Base-by-base conservation (phyloP, 805 yeast genomes). In the Candida schatavii region DNA sequence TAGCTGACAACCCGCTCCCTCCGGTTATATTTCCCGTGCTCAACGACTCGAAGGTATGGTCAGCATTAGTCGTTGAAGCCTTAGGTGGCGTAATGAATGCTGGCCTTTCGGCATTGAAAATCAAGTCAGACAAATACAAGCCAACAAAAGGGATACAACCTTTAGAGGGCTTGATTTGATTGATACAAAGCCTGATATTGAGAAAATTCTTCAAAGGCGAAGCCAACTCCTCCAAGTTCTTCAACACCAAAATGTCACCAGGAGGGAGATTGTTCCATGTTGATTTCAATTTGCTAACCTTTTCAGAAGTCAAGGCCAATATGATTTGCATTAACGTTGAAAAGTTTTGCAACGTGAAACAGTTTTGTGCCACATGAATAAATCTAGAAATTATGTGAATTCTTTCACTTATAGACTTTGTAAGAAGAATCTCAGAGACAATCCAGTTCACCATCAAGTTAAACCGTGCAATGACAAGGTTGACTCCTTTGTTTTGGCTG, bases 121-220 rank as follows among this genome's bases (percentile, higher is more conserved):
- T 79, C 52, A 91, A 70, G 58, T 91, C 98, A 3, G 90, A 82
- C 35, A 91, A 61, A 53, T 88, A 89, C 23, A 91, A 70, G 1
- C 95, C 97, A 40, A 90, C 78, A 59, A 90, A 91, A 18, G 99
- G 98, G 39, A 91, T 80, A 51, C 95, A 82, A 2, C 98, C 98
- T 44, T 69, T 70, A 4, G 83, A 69, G 18, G 83, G 80, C 42
- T 74, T 74, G 37, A 85, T 68, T 31, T 75, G 78, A 43, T 77
- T 76, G 45, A 88, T 71, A 44, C 80, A 81, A 30, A 73, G 58
- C 48, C 97, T 72, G 46, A 91, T 72, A 40, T 76, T 75, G 39
- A 74, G 61, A 58, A 87, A 91, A 62, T 90, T 88, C 52, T 76
- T 76, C 46, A 81, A 66, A 7, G 97, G 89, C 6, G 90, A 82